phyloP scores from a whole-genome alignment of 805 yeast genomes.

The Candida coquimbonensis region DNA sequence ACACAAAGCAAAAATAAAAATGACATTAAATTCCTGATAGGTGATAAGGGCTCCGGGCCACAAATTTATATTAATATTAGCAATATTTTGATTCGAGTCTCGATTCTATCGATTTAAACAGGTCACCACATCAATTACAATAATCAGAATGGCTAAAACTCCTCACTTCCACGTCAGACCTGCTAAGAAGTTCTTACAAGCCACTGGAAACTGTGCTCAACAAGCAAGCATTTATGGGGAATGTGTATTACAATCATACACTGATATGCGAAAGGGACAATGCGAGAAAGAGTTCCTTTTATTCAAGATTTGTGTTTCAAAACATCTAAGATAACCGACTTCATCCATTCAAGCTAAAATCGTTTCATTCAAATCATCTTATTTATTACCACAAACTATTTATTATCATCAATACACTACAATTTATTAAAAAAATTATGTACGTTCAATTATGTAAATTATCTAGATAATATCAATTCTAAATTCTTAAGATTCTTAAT shows the following conservation, averaged over 20 bases:
- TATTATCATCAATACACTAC: background rate
- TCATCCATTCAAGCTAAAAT: no score
- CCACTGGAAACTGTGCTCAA: conserved; percentile 33
- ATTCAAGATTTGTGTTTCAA: conserved; percentile 44
- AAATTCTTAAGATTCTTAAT: conserved; percentile 69
- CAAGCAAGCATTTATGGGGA: conserved; percentile 46
- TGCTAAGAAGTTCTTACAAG: conserved; percentile 32
- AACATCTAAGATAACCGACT: conserved; percentile 6
- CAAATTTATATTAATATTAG: no score
- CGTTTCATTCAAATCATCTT: no score
- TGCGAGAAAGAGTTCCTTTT: conserved; percentile 43
- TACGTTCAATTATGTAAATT: no score
- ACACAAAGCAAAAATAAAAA: no score
- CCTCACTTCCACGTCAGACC: conserved; percentile 28
- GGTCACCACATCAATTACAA: background rate
- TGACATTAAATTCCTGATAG: no score
- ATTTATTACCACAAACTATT: background rate
- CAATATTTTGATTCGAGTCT: no score
- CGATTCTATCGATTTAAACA: background rate
- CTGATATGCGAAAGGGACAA: conserved; percentile 43
- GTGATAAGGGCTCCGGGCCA: no score
- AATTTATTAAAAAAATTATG: no score
- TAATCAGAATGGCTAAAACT: conserved; percentile 4
- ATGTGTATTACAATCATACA: conserved; percentile 45
- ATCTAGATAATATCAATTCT: conserved; percentile 9